These are phyloP conservation scores for Hirsutella minnesotensis DNA, from an alignment of 2,329 filamentous ascomycete species.

Conservation along the genomic window DNA sequence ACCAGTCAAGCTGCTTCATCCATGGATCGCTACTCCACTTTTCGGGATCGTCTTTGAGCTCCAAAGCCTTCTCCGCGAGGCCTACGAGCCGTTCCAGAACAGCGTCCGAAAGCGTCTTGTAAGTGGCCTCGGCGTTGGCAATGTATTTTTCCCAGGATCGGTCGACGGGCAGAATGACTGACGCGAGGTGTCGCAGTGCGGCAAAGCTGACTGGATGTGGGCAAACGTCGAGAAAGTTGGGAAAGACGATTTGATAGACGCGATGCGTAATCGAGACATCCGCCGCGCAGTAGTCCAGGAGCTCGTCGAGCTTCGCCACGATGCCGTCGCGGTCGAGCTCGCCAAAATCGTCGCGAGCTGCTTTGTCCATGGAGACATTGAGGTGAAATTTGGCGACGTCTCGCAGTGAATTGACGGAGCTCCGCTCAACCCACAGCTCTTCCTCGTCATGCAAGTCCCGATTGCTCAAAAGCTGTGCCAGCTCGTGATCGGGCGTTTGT, in stretches of 20 bases:
- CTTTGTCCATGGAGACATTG: constrained; percentile 82
- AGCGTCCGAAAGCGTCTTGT: constrained; percentile 62
- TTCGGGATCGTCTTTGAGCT: constrained; percentile 56
- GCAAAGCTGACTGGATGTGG: constrained; percentile 97
- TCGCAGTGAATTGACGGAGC: constrained; percentile 86
- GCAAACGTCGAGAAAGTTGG: constrained; percentile 77
- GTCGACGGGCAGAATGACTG: constrained; percentile 84
- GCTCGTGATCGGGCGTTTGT: constrained; percentile 57
- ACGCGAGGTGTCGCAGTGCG: constrained; percentile 81
- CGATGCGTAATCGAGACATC: constrained; percentile 89
- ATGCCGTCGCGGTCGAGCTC: constrained; percentile 65
- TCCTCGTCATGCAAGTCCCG: constrained; percentile 73
- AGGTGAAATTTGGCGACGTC: constrained; percentile 97
- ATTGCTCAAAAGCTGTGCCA: constrained; percentile 59
- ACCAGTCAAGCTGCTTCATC: constrained; percentile 91
- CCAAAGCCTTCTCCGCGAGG: constrained; percentile 66
- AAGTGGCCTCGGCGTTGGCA: constrained; percentile 72
- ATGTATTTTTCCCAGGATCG: constrained; percentile 81
- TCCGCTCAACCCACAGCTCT: constrained; percentile 89
- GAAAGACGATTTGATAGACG: constrained; percentile 90
- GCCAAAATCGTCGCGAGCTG: constrained; percentile 74
- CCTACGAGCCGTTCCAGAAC: constrained; percentile 64
- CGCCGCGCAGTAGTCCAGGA: constrained; percentile 88
- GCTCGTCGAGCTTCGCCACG: constrained; percentile 59
- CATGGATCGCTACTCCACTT: constrained; percentile 75